Percentiles rank a stretch among this genome's conserved stretches.
Conservation (phyloP, 495 filamentous ascomycete species). For the Penicillium alfredii region DNA sequence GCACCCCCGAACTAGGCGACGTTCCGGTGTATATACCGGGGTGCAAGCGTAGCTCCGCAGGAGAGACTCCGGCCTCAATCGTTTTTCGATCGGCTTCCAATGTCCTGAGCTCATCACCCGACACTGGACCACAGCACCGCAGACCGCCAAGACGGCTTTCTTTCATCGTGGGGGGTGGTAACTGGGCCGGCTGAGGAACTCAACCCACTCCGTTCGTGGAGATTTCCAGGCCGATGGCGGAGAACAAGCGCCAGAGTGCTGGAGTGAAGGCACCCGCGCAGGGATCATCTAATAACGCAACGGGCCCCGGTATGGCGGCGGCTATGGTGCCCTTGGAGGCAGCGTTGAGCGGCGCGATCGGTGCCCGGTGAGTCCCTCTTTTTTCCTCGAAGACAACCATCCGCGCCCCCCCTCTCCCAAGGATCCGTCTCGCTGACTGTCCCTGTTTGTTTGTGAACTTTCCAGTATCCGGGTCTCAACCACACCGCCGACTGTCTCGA, state of each 20-base stretch:
- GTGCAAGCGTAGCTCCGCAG: neutral
- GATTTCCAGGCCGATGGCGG: constrained; percentile 26
- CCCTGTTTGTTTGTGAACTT: constrained; percentile 4
- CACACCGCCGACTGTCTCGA: constrained; percentile 42
- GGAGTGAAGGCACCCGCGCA: constrained; percentile 35
- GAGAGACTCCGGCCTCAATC: too few relatives aligned
- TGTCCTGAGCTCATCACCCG: constrained; percentile 8
- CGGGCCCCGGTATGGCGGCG: constrained; percentile 32
- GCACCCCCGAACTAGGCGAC: neutral
- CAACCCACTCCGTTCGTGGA: neutral
- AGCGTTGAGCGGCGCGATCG: constrained; percentile 46
- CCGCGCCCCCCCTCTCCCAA: neutral
- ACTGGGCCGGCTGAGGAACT: constrained; percentile 1
- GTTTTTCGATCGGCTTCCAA: constrained; percentile 10
- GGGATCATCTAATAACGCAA: constrained; percentile 19
- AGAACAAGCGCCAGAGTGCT: constrained; percentile 43
- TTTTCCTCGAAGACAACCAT: too few relatives aligned
- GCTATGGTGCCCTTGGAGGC: constrained; percentile 42
- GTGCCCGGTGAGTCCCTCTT: constrained; percentile 41
- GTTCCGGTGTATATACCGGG: constrained; percentile 1
- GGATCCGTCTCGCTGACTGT: neutral
- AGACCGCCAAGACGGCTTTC: neutral
- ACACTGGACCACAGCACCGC: constrained; percentile 2
- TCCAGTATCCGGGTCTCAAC: constrained; percentile 57
- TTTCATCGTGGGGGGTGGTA: neutral